These are phyloP conservation scores for Xerocomus minutiporus DNA, from an alignment of 1,284 basidiomycete genomes.

Conservation along the genomic window DNA sequence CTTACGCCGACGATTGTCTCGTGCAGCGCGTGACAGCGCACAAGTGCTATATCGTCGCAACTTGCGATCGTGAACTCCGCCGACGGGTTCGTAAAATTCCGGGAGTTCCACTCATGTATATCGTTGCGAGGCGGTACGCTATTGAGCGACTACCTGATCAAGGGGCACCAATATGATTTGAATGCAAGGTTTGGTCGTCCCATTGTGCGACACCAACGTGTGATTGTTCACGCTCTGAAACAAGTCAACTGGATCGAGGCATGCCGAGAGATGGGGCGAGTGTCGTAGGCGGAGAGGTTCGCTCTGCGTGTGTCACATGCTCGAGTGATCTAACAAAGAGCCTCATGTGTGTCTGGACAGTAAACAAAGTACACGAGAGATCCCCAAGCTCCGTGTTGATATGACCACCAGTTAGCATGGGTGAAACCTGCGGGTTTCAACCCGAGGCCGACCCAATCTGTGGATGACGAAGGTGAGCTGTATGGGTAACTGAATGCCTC, in stretches of 20 bases:
- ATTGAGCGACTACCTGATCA: conserved; percentile 92
- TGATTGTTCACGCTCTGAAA: conserved; percentile 4
- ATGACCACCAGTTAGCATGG: too few relatives aligned
- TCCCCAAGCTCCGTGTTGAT: too few relatives aligned
- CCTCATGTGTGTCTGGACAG: too few relatives aligned
- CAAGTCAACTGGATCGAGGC: neutral
- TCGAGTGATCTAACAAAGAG: too few relatives aligned
- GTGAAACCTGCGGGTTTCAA: too few relatives aligned
- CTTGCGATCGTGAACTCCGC: conserved; percentile 94
- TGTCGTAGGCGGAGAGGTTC: neutral
- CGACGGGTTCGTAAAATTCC: conserved; percentile 91
- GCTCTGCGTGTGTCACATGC: neutral
- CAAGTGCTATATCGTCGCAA: conserved; percentile 97
- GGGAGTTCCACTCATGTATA: conserved; percentile 95
- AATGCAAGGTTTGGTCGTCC: neutral
- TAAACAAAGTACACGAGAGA: too few relatives aligned
- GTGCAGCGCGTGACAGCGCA: conserved; percentile 92
- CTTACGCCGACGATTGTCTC: conserved; percentile 98
- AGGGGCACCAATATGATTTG: conserved; percentile 56
- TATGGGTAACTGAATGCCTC: conserved; percentile 59
- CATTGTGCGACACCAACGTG: neutral
- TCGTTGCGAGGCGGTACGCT: conserved; percentile 84
- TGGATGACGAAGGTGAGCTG: too few relatives aligned
- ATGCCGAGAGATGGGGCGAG: neutral
- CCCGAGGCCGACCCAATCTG: too few relatives aligned